Conservation (phyloP, 169 alveolate species). For the Cryptosporidium andersoni region DNA sequence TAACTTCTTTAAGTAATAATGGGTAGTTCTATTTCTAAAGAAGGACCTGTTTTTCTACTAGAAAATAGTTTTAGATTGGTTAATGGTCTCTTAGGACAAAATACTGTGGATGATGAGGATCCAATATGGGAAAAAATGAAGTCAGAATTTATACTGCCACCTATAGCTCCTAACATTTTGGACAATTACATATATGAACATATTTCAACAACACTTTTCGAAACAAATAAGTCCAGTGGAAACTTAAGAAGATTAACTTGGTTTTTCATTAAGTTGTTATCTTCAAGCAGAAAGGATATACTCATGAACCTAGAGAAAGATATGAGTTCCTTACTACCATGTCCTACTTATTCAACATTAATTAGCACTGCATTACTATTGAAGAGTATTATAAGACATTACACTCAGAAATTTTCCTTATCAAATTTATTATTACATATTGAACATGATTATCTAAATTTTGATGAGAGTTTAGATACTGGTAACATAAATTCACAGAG, state of each 20-base stretch:
- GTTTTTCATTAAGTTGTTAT: slow-evolving; percentile 4
- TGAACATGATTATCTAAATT: no score
- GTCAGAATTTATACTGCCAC: slow-evolving; percentile 1
- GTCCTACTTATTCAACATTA: not conserved
- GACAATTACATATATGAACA: slow-evolving; percentile 9
- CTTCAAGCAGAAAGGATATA: slow-evolving; percentile 22
- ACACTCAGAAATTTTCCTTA: no score
- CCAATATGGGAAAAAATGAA: slow-evolving; percentile 18
- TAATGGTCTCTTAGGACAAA: slow-evolving; percentile 20
- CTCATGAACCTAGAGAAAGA: not conserved
- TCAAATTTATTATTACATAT: no score
- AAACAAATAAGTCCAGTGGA: slow-evolving; percentile 9
- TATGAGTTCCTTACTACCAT: no score
- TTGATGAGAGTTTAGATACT: no score
- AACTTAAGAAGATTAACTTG: slow-evolving; percentile 15
- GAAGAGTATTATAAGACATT: no score
- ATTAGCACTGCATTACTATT: not conserved
- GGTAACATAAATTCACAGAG: no score
- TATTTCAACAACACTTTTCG: slow-evolving; percentile 22
- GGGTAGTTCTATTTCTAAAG: slow-evolving; percentile 67
- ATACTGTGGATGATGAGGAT: not conserved
- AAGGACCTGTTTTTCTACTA: not conserved
- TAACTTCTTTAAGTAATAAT: slow-evolving; percentile 26
- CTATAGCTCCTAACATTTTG: not conserved
- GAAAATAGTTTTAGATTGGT: not conserved